These are phyloP conservation scores for Cladophialophora yegresii DNA, from an alignment of 2,329 filamentous ascomycete genomes.

Conservation along the genomic window DNA sequence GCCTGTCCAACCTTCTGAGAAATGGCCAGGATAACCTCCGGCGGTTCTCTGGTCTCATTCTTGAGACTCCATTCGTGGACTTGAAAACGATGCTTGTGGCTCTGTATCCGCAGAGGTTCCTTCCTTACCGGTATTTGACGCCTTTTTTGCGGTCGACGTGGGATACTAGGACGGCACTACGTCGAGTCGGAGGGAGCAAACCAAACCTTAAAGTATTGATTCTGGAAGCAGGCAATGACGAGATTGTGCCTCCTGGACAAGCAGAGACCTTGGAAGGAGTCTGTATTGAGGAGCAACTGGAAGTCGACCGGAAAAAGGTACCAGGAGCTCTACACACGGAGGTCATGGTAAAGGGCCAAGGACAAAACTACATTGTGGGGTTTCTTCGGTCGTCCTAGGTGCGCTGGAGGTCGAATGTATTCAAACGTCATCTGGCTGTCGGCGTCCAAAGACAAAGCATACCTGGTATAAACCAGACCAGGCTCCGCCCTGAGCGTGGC, in stretches of 20 bases:
- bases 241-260: conserved; percentile 47
- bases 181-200: conserved; percentile 41
- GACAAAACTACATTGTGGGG: conserved; percentile 39
- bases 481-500: not conserved
- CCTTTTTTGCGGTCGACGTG: conserved; percentile 68
- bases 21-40: conserved; percentile 22
- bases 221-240: conserved; percentile 48
- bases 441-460: conserved; percentile 10
- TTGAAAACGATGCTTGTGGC: conserved; percentile 69
- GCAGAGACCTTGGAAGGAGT: conserved; percentile 41
- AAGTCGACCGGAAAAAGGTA: conserved; percentile 46
- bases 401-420: too few species aligned
- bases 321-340: conserved; percentile 55
- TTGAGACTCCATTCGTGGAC: conserved; percentile 76
- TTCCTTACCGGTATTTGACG: conserved; percentile 74
- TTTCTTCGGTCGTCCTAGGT: conserved; percentile 27
- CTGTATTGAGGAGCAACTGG: conserved; percentile 41
- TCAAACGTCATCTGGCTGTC: not conserved
- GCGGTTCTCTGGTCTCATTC: conserved; percentile 56
- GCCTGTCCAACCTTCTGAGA: conserved; percentile 24
- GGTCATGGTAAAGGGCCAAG: conserved; percentile 47
- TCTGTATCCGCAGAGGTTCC: conserved; percentile 76
- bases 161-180: conserved; percentile 50
- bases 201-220: conserved; percentile 42
- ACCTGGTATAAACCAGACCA: conserved; percentile 11